Evolutionary conservation across 495 filamentous ascomycete species (phyloP), one percentile per base, ranked within the genome.

Genomic region (Umbilicaria muhlenbergii): DNA sequence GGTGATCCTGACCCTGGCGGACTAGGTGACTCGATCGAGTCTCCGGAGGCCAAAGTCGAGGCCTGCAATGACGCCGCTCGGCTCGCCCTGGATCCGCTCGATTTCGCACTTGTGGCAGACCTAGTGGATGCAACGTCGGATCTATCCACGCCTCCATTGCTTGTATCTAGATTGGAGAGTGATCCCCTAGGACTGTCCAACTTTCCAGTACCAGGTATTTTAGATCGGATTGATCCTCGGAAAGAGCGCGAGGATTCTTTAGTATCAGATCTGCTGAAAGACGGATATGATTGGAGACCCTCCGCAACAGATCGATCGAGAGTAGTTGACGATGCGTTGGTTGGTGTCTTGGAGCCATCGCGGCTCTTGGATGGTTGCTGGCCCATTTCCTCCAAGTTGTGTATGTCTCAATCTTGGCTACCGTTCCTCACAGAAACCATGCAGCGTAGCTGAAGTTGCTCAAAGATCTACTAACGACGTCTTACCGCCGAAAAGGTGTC

Each of bases 221-320:
- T 86, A n/a, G 76, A 82, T 34, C 74, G 66, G 48, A 86, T 73
- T 1, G 77, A 76, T 33, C 71, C 78, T 39, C 78, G 71, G 54
- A 96, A 74, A 1, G 91, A 96, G 39, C 89, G 81, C 16, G 83
- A 70, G 10, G 91, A 96, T 51, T 94, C 92, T 61, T 87, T 87
- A 34, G 91, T 98, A 60, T 98, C 91, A 17, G 89, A 83, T 57
- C 83, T 85, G 58, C 80, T 82, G 61, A 98, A 87, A 17, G 91
- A 93, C 32, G 89, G 85, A 62, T 86, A 91, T 19, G 82, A 80
- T 59, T 82, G 79, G 43, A 89, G 63, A 46, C 65, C 58, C 50
- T 78, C 74, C 46, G 65, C 60, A 15, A 52, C 55, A 14, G 53
- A 24, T 38, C 58, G 52, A 19, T 58, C 55, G 12, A 58, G 49